phyloP scores from a whole-genome alignment of 2,329 filamentous ascomycete genomes.

The Phialophora chinensis region DNA sequence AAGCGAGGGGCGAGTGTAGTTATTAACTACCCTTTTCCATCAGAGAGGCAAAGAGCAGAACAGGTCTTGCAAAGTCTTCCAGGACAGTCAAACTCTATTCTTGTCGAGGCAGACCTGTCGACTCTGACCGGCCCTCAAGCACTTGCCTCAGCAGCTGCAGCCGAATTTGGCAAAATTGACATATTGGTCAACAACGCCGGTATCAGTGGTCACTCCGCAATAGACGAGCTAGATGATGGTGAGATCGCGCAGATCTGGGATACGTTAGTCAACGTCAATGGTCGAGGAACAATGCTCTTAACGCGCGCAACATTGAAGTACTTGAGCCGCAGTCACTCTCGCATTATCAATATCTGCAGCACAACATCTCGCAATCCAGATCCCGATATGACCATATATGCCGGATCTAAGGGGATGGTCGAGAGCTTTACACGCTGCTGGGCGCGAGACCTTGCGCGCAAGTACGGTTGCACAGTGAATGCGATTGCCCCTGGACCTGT shows the following conservation, averaged over 20 bases:
- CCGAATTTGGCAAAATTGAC: constrained; percentile 39
- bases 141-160: constrained; percentile 33
- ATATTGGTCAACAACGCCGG: too few species aligned
- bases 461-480: constrained; percentile 44
- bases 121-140: constrained; percentile 27
- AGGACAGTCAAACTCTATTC: constrained; percentile 46
- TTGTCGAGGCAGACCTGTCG: constrained; percentile 51
- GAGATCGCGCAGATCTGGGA: constrained; percentile 18
- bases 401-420: constrained; percentile 57
- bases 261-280: constrained; percentile 26
- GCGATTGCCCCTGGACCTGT: constrained; percentile 42
- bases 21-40: constrained; percentile 50
- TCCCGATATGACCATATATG: constrained; percentile 52
- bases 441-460: constrained; percentile 43
- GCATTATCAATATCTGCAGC: constrained; percentile 55
- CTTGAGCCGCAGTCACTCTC: constrained; percentile 44
- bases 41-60: constrained; percentile 44
- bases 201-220: constrained; percentile 44
- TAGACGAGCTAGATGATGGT: constrained; percentile 44
- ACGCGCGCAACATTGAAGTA: constrained; percentile 47
- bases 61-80: constrained; percentile 44
- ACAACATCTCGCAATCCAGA: constrained; percentile 47
- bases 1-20: constrained; percentile 45
- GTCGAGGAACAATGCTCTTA: constrained; percentile 29
- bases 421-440: constrained; percentile 55